Percentiles rank a stretch among this genome's conserved stretches.
Evolutionary conservation across 2,329 filamentous ascomycete genomes (phyloP).

Genomic region (Anthostomella pinea): DNA sequence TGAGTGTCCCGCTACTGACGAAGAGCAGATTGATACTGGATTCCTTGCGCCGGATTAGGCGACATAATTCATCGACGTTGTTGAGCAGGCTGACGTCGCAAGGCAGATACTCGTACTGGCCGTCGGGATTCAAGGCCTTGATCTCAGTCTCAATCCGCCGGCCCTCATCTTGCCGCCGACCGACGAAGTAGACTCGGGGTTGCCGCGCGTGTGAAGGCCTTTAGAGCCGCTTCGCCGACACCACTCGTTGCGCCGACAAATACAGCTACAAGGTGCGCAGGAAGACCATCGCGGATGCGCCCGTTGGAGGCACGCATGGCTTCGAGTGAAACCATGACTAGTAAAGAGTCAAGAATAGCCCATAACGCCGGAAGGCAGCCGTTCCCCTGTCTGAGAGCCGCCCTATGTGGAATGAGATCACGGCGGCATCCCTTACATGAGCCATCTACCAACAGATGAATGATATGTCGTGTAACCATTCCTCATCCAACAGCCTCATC

Average conservation of each 20-base stretch:
- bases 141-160: conserved; percentile 41
- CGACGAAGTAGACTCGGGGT: conserved; percentile 51
- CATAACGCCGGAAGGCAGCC: no score
- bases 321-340: conserved; percentile 17
- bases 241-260: conserved; percentile 55
- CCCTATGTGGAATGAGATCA: no score
- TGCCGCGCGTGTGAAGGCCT: conserved; percentile 35
- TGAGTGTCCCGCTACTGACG: conserved; percentile 38
- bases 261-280: conserved; percentile 39
- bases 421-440: no score
- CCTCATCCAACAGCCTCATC: no score
- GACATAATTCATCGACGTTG: conserved; percentile 48
- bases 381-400: no score
- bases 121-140: conserved; percentile 39
- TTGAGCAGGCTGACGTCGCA: conserved; percentile 48
- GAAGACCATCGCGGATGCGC: conserved; percentile 26
- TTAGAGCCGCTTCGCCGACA: conserved; percentile 50
- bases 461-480: no score
- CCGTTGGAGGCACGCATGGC: conserved; percentile 37
- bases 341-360: no score
- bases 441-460: no score
- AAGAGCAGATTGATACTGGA: conserved; percentile 45
- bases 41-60: conserved; percentile 43
- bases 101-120: conserved; percentile 45
- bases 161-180: conserved; percentile 39